Percentiles rank a stretch among this genome's conserved stretches.
Conservation (phyloP, 2,329 filamentous ascomycete genomes). For the Dryadomyces sulphureus region DNA sequence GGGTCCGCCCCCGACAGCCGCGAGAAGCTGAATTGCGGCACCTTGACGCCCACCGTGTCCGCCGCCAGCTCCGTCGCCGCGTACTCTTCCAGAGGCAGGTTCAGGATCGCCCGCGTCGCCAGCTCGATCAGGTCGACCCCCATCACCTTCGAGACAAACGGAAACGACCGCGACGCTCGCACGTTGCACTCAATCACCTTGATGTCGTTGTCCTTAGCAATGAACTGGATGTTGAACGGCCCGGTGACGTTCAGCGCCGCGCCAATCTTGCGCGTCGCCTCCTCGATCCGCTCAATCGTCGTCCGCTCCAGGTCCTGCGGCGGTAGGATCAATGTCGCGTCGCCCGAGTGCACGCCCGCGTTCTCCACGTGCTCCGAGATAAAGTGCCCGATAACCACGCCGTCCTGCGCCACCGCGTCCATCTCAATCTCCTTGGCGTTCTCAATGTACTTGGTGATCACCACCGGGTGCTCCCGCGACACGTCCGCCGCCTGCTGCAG, state of each 20-base stretch:
- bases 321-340: constrained; percentile 87
- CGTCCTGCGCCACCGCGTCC: constrained; percentile 89
- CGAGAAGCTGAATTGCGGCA: constrained; percentile 98
- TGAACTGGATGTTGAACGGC: constrained; percentile 98
- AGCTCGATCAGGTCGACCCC: constrained; percentile 95
- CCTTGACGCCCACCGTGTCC: constrained; percentile 89
- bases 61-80: constrained; percentile 60
- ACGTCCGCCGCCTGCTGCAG: constrained; percentile 85
- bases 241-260: constrained; percentile 89
- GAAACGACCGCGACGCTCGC: constrained; percentile 87
- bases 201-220: constrained; percentile 98
- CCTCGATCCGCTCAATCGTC: constrained; percentile 81
- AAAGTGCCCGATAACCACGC: constrained; percentile 84
- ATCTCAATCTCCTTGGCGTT: constrained; percentile 99
- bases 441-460: constrained; percentile 99
- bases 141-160: constrained; percentile 98
- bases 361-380: constrained; percentile 99
- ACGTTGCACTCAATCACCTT: constrained; percentile 99
- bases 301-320: constrained; percentile 84
- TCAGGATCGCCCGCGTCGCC: constrained; percentile 94
- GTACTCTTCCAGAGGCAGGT: constrained; percentile 67
- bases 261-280: constrained; percentile 90
- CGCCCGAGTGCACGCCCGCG: constrained; percentile 94
- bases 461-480: constrained; percentile 87
- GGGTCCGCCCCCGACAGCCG: constrained; percentile 91